Evolutionary conservation across 2,329 filamentous ascomycete species (phyloP).

Genomic region (Phialophora macrospora): DNA sequence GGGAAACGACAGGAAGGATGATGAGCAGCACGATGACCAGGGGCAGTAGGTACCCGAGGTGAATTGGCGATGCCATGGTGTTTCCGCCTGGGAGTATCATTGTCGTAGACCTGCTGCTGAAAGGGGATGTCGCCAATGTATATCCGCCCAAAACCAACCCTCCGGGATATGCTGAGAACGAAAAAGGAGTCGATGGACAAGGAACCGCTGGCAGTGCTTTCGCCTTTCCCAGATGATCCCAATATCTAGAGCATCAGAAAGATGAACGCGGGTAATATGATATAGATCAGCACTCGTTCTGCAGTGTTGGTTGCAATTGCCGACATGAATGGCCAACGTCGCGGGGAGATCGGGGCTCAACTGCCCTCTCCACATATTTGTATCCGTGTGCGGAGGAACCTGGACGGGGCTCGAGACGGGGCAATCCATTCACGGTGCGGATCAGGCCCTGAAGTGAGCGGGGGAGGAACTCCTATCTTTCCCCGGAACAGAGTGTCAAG

Average conservation of each 20-base stretch:
- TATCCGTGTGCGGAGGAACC: neutral
- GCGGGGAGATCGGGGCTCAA: neutral
- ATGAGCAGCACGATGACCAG: conserved; percentile 3
- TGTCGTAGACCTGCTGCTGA: neutral
- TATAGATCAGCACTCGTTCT: neutral
- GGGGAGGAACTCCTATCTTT: neutral
- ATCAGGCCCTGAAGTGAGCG: neutral
- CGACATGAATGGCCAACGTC: neutral
- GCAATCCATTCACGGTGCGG: neutral
- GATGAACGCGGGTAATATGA: neutral
- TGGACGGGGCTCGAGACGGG: neutral
- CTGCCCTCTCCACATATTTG: neutral
- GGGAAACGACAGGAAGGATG: conserved; percentile 1
- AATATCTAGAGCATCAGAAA: neutral
- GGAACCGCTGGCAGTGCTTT: neutral
- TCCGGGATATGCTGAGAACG: neutral
- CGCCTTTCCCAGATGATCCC: neutral
- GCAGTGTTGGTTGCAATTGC: neutral
- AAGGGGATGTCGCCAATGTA: neutral
- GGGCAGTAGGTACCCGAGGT: conserved; percentile 2
- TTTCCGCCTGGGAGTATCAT: conserved; percentile 10
- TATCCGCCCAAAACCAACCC: neutral
- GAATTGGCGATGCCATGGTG: neutral
- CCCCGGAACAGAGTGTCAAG: neutral
- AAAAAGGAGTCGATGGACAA: neutral